phyloP scores from a whole-genome alignment of 805 yeast genomes.

The Blastobotrys attinorum region DNA sequence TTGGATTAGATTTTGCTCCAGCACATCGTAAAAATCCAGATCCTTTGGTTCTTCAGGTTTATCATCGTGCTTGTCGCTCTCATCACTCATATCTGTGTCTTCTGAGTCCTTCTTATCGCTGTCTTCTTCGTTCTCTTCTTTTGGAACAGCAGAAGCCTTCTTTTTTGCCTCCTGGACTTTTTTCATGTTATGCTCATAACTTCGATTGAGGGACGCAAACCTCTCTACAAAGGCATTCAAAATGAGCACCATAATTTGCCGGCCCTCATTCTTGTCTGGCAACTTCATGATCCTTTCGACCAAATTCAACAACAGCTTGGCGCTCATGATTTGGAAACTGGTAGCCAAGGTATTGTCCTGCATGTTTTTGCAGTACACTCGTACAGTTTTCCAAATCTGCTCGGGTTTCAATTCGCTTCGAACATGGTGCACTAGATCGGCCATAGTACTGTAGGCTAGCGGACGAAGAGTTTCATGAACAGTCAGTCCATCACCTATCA shows the following conservation, averaged over 20 bases:
- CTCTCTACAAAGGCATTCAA: slow-evolving; percentile 83
- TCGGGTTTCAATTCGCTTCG: slow-evolving; percentile 72
- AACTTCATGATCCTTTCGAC: slow-evolving; percentile 82
- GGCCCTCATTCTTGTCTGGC: slow-evolving; percentile 71
- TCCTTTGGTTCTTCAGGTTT: slow-evolving; percentile 2
- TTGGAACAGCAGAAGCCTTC: slow-evolving; percentile 19
- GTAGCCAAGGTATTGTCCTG: slow-evolving; percentile 76
- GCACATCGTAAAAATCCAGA: slow-evolving; percentile 35
- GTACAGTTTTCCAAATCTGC: slow-evolving; percentile 83
- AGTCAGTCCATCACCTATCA: slow-evolving; percentile 90
- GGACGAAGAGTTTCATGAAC: slow-evolving; percentile 86
- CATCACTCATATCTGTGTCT: slow-evolving; percentile 10
- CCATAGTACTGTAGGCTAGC: slow-evolving; percentile 88
- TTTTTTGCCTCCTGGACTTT: slow-evolving; percentile 45
- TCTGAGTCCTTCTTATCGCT: too few relatives aligned
- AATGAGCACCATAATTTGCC: slow-evolving; percentile 77
- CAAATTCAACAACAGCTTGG: slow-evolving; percentile 76
- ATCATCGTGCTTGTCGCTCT: slow-evolving; percentile 5
- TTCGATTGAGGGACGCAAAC: slow-evolving; percentile 65
- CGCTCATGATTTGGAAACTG: slow-evolving; percentile 94
- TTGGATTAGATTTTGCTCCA: slow-evolving; percentile 49
- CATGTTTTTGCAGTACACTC: slow-evolving; percentile 69
- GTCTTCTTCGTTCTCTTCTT: slow-evolving; percentile 4
- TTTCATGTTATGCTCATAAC: slow-evolving; percentile 55
- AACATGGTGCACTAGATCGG: slow-evolving; percentile 90